Conservation (phyloP, 2,329 filamentous ascomycete genomes). For the Coniochaeta sp. region DNA sequence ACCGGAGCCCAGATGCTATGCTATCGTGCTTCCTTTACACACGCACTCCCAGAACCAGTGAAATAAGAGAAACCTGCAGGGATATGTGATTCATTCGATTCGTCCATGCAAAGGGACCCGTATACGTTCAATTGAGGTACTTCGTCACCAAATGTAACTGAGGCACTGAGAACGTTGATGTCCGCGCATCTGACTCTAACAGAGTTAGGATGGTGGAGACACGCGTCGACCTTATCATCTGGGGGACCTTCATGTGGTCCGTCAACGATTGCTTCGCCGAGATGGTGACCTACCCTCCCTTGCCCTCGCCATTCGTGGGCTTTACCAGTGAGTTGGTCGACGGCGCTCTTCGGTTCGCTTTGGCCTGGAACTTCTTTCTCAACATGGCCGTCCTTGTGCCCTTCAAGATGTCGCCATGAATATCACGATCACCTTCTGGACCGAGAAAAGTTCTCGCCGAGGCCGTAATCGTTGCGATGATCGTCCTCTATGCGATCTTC, state of each 20-base stretch:
- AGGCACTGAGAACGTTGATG: too few relatives aligned
- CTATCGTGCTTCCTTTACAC: too few relatives aligned
- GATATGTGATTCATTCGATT: too few relatives aligned
- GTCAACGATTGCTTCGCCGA: slow-evolving; percentile 30
- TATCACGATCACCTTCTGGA: slow-evolving; percentile 42
- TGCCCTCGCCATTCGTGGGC: slow-evolving; percentile 35
- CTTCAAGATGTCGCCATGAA: slow-evolving; percentile 44
- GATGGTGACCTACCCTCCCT: slow-evolving; percentile 40
- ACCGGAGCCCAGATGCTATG: too few relatives aligned
- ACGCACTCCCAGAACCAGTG: too few relatives aligned
- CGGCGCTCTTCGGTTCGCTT: slow-evolving; percentile 35
- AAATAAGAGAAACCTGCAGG: too few relatives aligned
- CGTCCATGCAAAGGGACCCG: too few relatives aligned
- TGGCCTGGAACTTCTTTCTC: slow-evolving; percentile 43
- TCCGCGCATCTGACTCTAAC: too few relatives aligned
- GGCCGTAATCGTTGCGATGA: slow-evolving; percentile 34
- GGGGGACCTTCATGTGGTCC: slow-evolving; percentile 13
- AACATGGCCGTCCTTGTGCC: slow-evolving; percentile 41
- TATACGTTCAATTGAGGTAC: too few relatives aligned
- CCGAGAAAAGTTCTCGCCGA: slow-evolving; percentile 32
- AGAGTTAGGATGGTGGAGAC: too few relatives aligned
- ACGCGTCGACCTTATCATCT: slow-evolving; percentile 20
- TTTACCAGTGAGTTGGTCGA: slow-evolving; percentile 39
- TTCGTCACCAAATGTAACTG: too few relatives aligned
- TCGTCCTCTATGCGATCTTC: slow-evolving; percentile 31